Conservation (phyloP, 2,329 filamentous ascomycete genomes). For the Pseudogymnoascus sp. region DNA sequence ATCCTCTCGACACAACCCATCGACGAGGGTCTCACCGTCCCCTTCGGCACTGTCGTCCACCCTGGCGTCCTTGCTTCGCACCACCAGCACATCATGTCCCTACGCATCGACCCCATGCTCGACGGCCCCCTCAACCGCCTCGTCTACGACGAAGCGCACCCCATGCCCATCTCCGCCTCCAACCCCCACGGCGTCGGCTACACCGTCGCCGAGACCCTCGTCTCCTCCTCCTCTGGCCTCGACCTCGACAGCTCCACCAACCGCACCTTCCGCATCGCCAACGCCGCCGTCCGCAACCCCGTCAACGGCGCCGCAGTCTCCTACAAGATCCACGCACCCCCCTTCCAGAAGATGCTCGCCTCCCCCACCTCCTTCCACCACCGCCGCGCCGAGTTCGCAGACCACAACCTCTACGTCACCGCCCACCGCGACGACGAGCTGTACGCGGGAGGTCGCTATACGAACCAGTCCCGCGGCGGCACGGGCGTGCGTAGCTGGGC, state of each 20-base stretch:
- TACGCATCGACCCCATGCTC: constrained; percentile 54
- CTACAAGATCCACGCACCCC: constrained; percentile 47
- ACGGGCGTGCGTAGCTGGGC: constrained; percentile 46
- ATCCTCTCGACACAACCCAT: constrained; percentile 61
- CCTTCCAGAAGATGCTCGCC: constrained; percentile 50
- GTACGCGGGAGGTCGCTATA: constrained; percentile 46
- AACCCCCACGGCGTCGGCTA: constrained; percentile 47
- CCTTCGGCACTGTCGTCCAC: constrained; percentile 60
- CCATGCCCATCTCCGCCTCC: constrained; percentile 46
- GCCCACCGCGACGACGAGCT: constrained; percentile 44
- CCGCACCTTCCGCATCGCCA: constrained; percentile 51
- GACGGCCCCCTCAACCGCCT: constrained; percentile 47
- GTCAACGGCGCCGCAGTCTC: constrained; percentile 45
- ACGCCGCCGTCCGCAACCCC: constrained; percentile 41
- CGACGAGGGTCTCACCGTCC: constrained; percentile 53
- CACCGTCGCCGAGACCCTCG: constrained; percentile 37
- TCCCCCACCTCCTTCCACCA: constrained; percentile 37
- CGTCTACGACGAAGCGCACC: constrained; percentile 49
- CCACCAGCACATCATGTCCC: constrained; percentile 70
- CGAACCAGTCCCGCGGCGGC: constrained; percentile 46
- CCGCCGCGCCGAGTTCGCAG: constrained; percentile 45
- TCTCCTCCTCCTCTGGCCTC: constrained; percentile 38
- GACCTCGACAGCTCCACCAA: constrained; percentile 39
- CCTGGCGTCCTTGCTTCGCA: constrained; percentile 60
- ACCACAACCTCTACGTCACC: constrained; percentile 46